Base-by-base conservation (phyloP, 352 stramenopile genomes). In the Salisapilia sapeloensis region DNA sequence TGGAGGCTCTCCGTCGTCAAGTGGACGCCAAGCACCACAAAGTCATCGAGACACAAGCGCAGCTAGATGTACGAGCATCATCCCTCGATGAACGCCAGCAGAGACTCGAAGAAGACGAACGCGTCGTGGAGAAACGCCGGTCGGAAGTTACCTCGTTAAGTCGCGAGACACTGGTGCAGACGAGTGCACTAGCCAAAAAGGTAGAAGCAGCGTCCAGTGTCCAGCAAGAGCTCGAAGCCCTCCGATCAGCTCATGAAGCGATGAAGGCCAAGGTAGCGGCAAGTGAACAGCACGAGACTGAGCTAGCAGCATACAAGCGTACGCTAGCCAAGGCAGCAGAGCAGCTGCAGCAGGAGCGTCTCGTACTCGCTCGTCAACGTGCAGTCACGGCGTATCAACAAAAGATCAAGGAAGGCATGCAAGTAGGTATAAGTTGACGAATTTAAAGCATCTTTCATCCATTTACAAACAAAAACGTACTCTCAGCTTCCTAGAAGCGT, bases 321-420 rank as follows among this genome's bases (percentile, higher is more conserved):
- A 45, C 49, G 14, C 40, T 89, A 17, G 63, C 81, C 18, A 51
- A 62, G 14, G 51, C 63, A 2, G 46, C 56, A 10, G 44, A 53
- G 15, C 56, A 74, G 29, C 47, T 89, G 26, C 59, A 84, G 35
- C 69, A 71, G 14, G 72, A 89, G 43, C 56, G 63, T 4, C 44
- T 85, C 9, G 28, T 67, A 32, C 53, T 85, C 13, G 63, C 64
- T 23, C 82, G 75, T 40, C 65, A 83, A 47, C 72, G 42, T 76
- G 43, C 60, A 89, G 46, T 84, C 69, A 37, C 63, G 69, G 14
- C 61, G 81, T 34, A 63, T 89, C 32, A 43, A 85, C 13, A 60
- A 85, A 33, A 60, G 64, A 28, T 61, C 72, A 15, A 55, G 57
- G 22, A 74, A 77, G 25, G n/a, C n/a, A n/a, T n/a, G n/a, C n/a